A percentile compares a stretch with the other conserved stretches of the same genome.
Conservation (phyloP, 2,329 filamentous ascomycete genomes). For the Aaosphaeria arxii region DNA sequence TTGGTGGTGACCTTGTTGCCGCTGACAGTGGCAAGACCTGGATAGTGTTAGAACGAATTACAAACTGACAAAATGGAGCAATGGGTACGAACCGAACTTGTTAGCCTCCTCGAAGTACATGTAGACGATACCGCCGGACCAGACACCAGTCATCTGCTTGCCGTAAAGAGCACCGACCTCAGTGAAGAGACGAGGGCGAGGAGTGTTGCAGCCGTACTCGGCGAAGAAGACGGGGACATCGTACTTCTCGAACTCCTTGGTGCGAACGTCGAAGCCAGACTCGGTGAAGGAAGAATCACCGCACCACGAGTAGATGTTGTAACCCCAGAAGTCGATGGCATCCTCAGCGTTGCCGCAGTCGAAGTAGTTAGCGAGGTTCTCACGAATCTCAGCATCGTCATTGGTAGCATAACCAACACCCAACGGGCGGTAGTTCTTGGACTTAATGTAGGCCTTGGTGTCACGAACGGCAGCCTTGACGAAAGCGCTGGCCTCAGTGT, state of each 20-base stretch:
- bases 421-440: constrained; percentile 71
- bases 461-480: constrained; percentile 98
- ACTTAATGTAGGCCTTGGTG: constrained; percentile 89
- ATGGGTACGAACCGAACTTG: constrained; percentile 67
- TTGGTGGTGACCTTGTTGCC: constrained; percentile 59
- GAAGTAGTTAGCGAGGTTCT: constrained; percentile 85
- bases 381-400: constrained; percentile 81
- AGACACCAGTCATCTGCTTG: constrained; percentile 76
- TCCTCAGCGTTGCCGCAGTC: constrained; percentile 69
- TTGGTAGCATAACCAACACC: constrained; percentile 96
- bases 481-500: constrained; percentile 86
- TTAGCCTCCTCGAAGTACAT: constrained; percentile 96
- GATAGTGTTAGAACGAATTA: constrained; percentile 6
- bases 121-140: constrained; percentile 97
- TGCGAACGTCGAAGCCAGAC: constrained; percentile 80
- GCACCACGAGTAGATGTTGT: constrained; percentile 99
- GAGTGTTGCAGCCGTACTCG: constrained; percentile 92
- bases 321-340: constrained; percentile 96
- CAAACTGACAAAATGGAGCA: not conserved
- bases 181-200: constrained; percentile 71
- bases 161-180: constrained; percentile 83
- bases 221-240: constrained; percentile 97
- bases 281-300: constrained; percentile 72
- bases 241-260: constrained; percentile 83
- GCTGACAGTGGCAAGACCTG: constrained; percentile 65